These are phyloP conservation scores for Helianthus annuus DNA, from an alignment of 129 eudicot genomes.

Conservation along the genomic window HanXRQr2.0-SUNRISE NC_035443.2:1968949-1969448, in stretches of 20 bases:
- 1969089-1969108: background rate
- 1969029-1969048: too few relatives aligned
- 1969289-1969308: constrained; percentile 29
- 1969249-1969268: constrained; percentile 12
- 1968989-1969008: too few relatives aligned
- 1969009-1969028: too few relatives aligned
- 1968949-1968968: too few relatives aligned
- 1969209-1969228: background rate
- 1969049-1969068: background rate
- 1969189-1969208: constrained; percentile 6
- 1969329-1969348: constrained; percentile 8
- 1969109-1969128: constrained; percentile 10
- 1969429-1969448: background rate
- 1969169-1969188: constrained; percentile 11
- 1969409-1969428: constrained; percentile 1
- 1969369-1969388: background rate
- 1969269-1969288: background rate
- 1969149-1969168: background rate
- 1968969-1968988: too few relatives aligned
- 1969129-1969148: background rate
- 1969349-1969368: background rate
- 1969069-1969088: background rate
- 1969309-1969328: constrained; percentile 15
- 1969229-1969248: constrained; percentile 12
- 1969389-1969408: constrained; percentile 4